These are phyloP conservation scores for Geotrichum klebahnii DNA, from an alignment of 1,139 yeast species.

Conservation along the genomic window DNA sequence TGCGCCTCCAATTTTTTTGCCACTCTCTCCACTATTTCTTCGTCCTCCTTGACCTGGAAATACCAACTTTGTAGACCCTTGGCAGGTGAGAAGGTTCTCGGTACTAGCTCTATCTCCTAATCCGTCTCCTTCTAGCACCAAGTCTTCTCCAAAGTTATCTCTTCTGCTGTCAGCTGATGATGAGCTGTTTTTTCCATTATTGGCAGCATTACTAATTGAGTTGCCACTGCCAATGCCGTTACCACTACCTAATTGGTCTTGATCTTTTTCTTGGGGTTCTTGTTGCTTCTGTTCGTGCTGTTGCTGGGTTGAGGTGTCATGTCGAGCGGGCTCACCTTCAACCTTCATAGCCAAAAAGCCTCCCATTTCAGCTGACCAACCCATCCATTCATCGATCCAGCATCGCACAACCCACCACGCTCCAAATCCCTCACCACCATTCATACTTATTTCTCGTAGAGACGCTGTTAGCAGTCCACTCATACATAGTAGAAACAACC, in stretches of 20 bases:
- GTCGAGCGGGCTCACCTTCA: no score
- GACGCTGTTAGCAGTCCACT: constrained; percentile 59
- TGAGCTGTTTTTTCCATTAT: not conserved
- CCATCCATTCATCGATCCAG: constrained; percentile 72
- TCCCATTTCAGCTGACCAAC: constrained; percentile 66
- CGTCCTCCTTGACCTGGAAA: not conserved
- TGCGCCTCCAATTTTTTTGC: not conserved
- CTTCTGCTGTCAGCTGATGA: not conserved
- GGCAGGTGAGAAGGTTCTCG: not conserved
- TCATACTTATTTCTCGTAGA: constrained; percentile 58
- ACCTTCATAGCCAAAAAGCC: constrained; percentile 46
- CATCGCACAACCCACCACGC: constrained; percentile 77
- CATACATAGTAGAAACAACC: constrained; percentile 53
- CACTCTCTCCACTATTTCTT: not conserved
- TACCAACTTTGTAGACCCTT: constrained; percentile 3
- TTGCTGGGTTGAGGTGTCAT: no score
- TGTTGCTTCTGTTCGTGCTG: constrained; percentile 5
- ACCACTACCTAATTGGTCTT: not conserved
- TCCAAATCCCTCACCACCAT: constrained; percentile 61
- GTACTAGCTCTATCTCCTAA: not conserved
- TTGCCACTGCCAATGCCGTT: not conserved
- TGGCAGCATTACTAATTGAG: not conserved
- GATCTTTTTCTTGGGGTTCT: not conserved
- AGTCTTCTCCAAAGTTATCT: not conserved
- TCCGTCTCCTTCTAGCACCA: constrained; percentile 1